Base-by-base conservation (phyloP, 768 basidiomycete genomes). In the Amanita rubescens region DNA sequence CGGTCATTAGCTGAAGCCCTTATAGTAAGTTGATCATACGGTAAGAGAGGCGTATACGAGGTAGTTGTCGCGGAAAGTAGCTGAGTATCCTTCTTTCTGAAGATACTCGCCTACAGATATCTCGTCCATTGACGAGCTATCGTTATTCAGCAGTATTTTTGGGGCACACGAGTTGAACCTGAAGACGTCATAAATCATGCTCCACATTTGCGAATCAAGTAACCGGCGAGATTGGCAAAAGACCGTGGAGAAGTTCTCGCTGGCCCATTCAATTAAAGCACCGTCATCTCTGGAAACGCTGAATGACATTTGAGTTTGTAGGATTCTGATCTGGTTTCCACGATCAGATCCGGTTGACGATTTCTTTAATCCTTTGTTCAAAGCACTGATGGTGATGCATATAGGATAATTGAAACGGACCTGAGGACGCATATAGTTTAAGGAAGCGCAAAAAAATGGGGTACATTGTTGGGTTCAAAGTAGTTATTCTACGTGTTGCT, bases 1-100 rank as follows among this genome's bases (percentile, higher is more conserved):
- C 86, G 8, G 84, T 87, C 85, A 90, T 85, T 0, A 85, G 86
- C 87, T 86, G 49, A 7, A 27, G 27, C n/a, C n/a, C n/a, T n/a
- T 30, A 35, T 35, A 35, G 35, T 3, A 35, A 35, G 15, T 30
- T 30, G 15, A 12, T 6, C 32, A 33, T 5, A 33, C 32, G 32
- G 7, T 33, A 33, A 5, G 32, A 12, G 5, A 33, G 32, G 32
- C 5, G 32, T 33, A 33, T 5, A 33, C 27, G 27, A 30, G 27
- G 27, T 8, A 8, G 27, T 30, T 30, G 27, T 30, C 35, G 15
- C 11, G 15, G 12, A 12, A 11, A 35, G 12, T 3, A 12, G 12
- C 5, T 3, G 15, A 35, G 3, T 35, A 35, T 3, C 35, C 35
- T 35, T 35, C 35, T n/a, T 35, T 12, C 3, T 11, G 5, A n/a